Conservation (phyloP, 1,284 basidiomycete genomes). For the Ceratobasidium sp. region DNA sequence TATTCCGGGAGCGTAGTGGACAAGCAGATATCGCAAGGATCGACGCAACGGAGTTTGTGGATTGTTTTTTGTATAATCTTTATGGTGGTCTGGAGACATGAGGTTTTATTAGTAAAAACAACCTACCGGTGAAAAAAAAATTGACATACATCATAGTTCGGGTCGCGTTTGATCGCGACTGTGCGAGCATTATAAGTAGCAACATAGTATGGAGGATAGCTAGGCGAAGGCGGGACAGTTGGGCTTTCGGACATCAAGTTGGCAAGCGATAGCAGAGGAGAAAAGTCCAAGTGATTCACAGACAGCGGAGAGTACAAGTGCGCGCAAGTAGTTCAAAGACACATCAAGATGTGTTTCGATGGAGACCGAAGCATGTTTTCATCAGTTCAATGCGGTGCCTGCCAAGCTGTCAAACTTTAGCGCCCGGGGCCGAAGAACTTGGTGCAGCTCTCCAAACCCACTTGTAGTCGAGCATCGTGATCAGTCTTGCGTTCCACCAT, state of each 20-base stretch:
- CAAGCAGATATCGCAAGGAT: background rate
- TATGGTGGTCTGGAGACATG: background rate
- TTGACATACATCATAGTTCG: background rate
- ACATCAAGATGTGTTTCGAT: too few relatives aligned
- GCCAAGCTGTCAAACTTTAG: too few relatives aligned
- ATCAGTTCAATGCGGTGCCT: too few relatives aligned
- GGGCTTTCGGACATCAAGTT: background rate
- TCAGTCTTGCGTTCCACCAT: too few relatives aligned
- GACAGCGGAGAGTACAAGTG: too few relatives aligned
- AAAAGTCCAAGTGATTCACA: too few relatives aligned
- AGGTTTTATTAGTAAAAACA: background rate
- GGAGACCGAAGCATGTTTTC: too few relatives aligned
- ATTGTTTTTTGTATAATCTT: background rate
- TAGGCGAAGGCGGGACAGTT: background rate
- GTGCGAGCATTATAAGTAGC: background rate
- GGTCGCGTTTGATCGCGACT: background rate
- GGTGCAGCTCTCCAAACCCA: too few relatives aligned
- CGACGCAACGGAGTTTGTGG: background rate
- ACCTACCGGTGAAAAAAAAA: background rate
- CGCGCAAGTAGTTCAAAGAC: too few relatives aligned
- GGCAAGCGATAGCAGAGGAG: too few relatives aligned
- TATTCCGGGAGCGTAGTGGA: background rate
- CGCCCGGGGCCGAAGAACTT: too few relatives aligned
- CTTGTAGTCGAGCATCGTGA: too few relatives aligned
- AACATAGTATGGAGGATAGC: background rate